Evolutionary conservation across 768 basidiomycete species (phyloP).

Genomic region (Panus rudis): DNA sequence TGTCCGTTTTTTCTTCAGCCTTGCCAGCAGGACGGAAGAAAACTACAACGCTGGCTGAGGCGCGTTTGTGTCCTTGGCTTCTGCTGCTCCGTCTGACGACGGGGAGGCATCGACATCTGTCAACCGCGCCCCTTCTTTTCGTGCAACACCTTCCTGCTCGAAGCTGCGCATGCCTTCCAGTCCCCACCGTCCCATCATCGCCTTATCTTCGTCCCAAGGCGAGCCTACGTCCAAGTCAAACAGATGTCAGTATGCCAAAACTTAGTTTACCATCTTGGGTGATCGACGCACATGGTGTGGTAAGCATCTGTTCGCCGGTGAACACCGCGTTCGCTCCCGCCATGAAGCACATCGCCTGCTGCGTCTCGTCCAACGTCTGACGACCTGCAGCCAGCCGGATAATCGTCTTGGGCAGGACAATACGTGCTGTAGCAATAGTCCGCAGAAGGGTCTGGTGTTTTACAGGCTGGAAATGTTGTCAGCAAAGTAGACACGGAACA

Average conservation of each 20-base stretch:
- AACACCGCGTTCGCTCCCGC: constrained; percentile 98
- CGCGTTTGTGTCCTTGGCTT: too few relatives aligned
- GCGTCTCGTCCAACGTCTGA: constrained; percentile 79
- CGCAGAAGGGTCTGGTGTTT: constrained; percentile 79
- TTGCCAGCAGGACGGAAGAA: too few relatives aligned
- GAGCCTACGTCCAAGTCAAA: constrained; percentile 44
- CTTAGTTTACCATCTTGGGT: constrained; percentile 1
- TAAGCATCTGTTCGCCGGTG: constrained; percentile 97
- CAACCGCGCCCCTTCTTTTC: constrained; percentile 39
- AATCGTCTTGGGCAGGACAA: constrained; percentile 87
- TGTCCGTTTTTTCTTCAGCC: too few relatives aligned
- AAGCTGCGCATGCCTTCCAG: constrained; percentile 89
- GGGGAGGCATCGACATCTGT: constrained; percentile 7
- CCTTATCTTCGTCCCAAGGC: constrained; percentile 97
- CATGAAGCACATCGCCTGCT: constrained; percentile 98
- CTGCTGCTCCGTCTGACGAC: too few relatives aligned
- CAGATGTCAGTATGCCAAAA: constrained; percentile 1
- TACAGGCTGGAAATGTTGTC: constrained; percentile 50
- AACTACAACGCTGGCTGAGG: too few relatives aligned
- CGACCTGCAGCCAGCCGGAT: constrained; percentile 93
- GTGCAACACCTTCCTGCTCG: constrained; percentile 57
- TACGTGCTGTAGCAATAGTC: constrained; percentile 91
- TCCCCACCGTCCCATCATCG: constrained; percentile 92
- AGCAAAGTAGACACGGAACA: neutral
- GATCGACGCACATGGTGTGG: constrained; percentile 88